Evolutionary conservation across 441 rosid genomes (phyloP).

Genomic region (Lagerstroemia fauriei): DNA sequence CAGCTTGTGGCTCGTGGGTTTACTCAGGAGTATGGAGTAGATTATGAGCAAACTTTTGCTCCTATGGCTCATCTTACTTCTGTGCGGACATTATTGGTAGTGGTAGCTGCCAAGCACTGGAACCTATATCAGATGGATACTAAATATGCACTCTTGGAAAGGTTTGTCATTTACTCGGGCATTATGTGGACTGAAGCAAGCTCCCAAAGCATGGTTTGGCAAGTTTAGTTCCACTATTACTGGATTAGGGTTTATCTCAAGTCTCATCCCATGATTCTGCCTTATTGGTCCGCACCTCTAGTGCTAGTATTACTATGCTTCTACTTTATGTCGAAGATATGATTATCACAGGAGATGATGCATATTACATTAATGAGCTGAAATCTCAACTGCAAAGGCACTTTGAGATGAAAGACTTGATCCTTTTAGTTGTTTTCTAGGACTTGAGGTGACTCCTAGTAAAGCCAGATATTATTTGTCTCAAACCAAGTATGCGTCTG

Average conservation of each 20-base stretch:
- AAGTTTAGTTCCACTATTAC: not conserved
- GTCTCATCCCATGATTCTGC: not conserved
- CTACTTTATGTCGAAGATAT: not conserved
- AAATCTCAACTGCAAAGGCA: no score
- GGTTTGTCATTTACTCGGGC: not conserved
- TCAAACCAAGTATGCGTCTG: no score
- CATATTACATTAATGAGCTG: not conserved
- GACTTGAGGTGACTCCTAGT: no score
- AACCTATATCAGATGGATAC: not conserved
- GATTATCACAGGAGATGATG: not conserved
- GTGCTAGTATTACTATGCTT: not conserved
- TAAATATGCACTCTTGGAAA: not conserved
- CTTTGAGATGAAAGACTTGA: no score
- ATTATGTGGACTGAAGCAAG: not conserved
- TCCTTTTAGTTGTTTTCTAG: no score
- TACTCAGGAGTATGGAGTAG: not conserved
- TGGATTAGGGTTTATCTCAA: not conserved
- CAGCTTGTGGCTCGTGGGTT: not conserved
- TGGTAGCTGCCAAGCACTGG: not conserved
- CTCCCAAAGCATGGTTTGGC: not conserved
- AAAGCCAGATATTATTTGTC: no score
- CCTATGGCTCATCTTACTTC: not conserved
- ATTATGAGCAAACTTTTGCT: conserved; percentile 9
- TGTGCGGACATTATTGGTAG: not conserved
- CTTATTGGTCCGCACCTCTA: not conserved